These are phyloP conservation scores for Ophiostoma pallidulum DNA, from an alignment of 2,329 filamentous ascomycete species.

Conservation along the genomic window DNA sequence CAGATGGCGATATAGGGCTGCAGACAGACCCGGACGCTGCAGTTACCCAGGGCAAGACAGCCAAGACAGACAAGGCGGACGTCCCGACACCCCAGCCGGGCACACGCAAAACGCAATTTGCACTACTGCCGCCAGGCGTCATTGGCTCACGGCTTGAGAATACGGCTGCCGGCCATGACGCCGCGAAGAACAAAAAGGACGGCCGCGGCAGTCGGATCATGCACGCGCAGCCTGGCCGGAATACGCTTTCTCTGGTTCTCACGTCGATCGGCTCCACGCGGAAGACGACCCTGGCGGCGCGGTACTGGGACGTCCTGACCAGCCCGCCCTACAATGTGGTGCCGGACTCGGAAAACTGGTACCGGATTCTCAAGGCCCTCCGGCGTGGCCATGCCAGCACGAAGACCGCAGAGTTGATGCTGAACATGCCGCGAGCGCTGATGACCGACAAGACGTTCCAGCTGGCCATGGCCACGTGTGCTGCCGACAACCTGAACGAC, in stretches of 20 bases:
- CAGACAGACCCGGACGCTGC: too few species aligned
- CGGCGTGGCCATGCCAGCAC: conserved; percentile 56
- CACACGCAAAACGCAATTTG: not conserved
- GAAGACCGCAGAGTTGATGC: conserved; percentile 50
- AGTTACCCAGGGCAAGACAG: not conserved
- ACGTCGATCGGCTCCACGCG: conserved; percentile 52
- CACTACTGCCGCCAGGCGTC: not conserved
- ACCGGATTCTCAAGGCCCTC: conserved; percentile 58
- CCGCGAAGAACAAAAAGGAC: not conserved
- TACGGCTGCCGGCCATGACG: not conserved
- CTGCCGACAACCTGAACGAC: conserved; percentile 67
- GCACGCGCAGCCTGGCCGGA: conserved; percentile 39
- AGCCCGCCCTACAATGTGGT: conserved; percentile 45
- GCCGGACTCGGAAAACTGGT: conserved; percentile 65
- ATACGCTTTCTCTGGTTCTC: conserved; percentile 61
- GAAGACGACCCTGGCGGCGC: conserved; percentile 50
- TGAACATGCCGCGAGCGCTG: conserved; percentile 37
- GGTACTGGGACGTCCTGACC: conserved; percentile 72
- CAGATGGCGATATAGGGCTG: too few species aligned
- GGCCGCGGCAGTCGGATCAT: not conserved
- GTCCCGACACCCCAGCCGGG: not conserved
- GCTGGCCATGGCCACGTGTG: conserved; percentile 64
- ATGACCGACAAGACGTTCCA: conserved; percentile 50
- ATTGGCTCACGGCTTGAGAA: not conserved
- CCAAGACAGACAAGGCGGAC: too few species aligned